phyloP scores from a whole-genome alignment of 345 rosid species.

The Turritis glabra region DNA sequence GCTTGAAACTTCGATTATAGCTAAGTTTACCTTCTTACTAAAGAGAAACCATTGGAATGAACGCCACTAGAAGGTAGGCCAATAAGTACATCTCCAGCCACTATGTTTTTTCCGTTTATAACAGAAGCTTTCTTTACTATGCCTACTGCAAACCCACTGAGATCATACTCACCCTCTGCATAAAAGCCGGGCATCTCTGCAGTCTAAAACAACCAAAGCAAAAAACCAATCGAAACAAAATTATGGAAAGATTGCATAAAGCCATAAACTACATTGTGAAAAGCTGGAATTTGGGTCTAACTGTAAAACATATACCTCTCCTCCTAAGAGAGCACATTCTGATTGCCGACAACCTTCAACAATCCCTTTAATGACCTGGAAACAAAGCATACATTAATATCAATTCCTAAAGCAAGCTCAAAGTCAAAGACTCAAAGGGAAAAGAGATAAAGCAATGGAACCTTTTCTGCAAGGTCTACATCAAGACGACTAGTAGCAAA shows the following conservation, averaged over 20 bases:
- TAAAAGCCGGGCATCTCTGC: slow-evolving; percentile 98
- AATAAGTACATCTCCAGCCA: slow-evolving; percentile 73
- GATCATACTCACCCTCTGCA: slow-evolving; percentile 81
- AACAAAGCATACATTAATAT: slow-evolving; percentile 8
- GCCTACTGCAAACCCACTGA: slow-evolving; percentile 95
- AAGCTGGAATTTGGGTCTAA: background rate
- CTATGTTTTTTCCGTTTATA: slow-evolving; percentile 81
- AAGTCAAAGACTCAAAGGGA: background rate
- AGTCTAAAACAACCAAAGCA: slow-evolving; percentile 51
- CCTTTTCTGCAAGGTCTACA: slow-evolving; percentile 98
- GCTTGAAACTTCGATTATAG: background rate
- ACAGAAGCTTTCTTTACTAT: slow-evolving; percentile 74
- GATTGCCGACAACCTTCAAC: slow-evolving; percentile 89
- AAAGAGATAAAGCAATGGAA: slow-evolving; percentile 25
- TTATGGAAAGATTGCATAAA: background rate
- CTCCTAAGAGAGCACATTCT: slow-evolving; percentile 83
- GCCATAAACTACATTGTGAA: background rate
- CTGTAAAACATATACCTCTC: slow-evolving; percentile 63
- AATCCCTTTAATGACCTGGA: slow-evolving; percentile 80
- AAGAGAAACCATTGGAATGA: slow-evolving; percentile 95
- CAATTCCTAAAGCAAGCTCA: background rate
- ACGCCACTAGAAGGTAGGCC: slow-evolving; percentile 95
- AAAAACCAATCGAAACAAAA: background rate
- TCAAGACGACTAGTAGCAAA: slow-evolving; percentile 91
- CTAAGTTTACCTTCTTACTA: slow-evolving; percentile 66